Evolutionary conservation across 73 alveolate species (phyloP), one percentile per base, ranked within the genome.

Genomic region (Stentor coeruleus): DNA sequence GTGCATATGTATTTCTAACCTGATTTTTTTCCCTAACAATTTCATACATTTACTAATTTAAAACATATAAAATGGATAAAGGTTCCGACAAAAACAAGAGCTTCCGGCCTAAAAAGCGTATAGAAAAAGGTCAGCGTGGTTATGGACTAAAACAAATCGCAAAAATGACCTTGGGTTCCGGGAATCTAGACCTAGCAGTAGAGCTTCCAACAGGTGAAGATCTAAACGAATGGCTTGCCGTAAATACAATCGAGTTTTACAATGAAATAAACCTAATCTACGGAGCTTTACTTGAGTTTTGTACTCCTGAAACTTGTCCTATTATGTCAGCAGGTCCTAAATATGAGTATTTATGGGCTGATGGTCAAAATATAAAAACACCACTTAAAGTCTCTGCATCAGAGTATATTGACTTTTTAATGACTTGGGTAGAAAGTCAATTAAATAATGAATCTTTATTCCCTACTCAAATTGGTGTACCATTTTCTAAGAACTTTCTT

Each of bases 181-280:
- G 99, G 11, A 95, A 95, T 83, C 92, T 96, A 95, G 94, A 92
- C 82, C 84, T 95, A 38, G 99, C 99, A 58, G 99, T 96, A 0
- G 99, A 96, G 82, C 82, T 96, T 35, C 99, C 99, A 42, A 94
- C 96, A 49, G 99, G 99, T 3, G 99, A 96, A 86, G 99, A 96
- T 76, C 93, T 95, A 58, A 96, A 96, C 82, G 99, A 96, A 87
- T 96, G 99, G 99, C 92, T 96, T 81, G 99, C 99, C 58, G 99
- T 96, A 15, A 96, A 96, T 84, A 96, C 99, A 35, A 96, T 96
- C 31, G 99, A 96, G 87, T 95, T 96, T 90, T 95, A 95, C 86
- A 93, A 93, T 82, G 98, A 93, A 76, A 93, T 93, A 31, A 91
- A 93, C 59, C 93, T 93, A 31, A 89, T 93, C 3, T 93, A 93